A percentile compares a stretch with the other conserved stretches of the same genome.
These are phyloP conservation scores for Phytophthora pisi DNA, from an alignment of 352 stramenopile genomes.

Conservation along the genomic window DNA sequence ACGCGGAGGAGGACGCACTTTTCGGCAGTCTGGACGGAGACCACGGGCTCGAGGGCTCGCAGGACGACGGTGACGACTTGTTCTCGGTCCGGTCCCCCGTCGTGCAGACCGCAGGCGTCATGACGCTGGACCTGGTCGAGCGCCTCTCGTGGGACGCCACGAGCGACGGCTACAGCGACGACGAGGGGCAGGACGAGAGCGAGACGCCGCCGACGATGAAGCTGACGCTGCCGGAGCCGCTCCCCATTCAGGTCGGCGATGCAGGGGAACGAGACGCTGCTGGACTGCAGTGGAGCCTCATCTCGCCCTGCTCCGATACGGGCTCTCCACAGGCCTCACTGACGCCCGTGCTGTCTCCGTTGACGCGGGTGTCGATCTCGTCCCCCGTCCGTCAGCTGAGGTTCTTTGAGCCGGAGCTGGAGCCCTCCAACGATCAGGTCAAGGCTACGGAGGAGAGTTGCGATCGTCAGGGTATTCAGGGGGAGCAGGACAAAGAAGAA, in stretches of 20 bases:
- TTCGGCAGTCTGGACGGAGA: slow-evolving; percentile 26
- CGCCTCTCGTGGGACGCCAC: slow-evolving; percentile 35
- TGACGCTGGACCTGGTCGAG: slow-evolving; percentile 23
- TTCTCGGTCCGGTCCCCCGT: slow-evolving; percentile 15
- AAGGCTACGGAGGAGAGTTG: background rate
- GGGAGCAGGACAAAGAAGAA: slow-evolving; percentile 17
- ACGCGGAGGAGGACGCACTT: slow-evolving; percentile 33
- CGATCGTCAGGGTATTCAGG: slow-evolving; percentile 1
- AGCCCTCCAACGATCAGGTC: slow-evolving; percentile 12
- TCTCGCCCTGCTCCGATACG: slow-evolving; percentile 58
- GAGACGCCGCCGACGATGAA: background rate
- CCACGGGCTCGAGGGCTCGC: slow-evolving; percentile 11
- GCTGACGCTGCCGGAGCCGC: slow-evolving; percentile 12
- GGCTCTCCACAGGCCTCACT: slow-evolving; percentile 15
- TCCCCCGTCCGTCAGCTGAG: slow-evolving; percentile 20
- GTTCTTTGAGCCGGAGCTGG: slow-evolving; percentile 33
- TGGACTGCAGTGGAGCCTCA: slow-evolving; percentile 45
- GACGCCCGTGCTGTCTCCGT: slow-evolving; percentile 17
- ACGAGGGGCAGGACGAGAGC: background rate
- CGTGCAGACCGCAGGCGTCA: slow-evolving; percentile 2
- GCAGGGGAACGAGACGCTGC: background rate
- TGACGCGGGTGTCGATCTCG: slow-evolving; percentile 29
- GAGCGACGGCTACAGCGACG: slow-evolving; percentile 21
- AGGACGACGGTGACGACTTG: slow-evolving; percentile 18
- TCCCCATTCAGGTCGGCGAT: slow-evolving; percentile 17